Base-by-base conservation (phyloP, 2,329 filamentous ascomycete genomes). In the Alternaria dauci region DNA sequence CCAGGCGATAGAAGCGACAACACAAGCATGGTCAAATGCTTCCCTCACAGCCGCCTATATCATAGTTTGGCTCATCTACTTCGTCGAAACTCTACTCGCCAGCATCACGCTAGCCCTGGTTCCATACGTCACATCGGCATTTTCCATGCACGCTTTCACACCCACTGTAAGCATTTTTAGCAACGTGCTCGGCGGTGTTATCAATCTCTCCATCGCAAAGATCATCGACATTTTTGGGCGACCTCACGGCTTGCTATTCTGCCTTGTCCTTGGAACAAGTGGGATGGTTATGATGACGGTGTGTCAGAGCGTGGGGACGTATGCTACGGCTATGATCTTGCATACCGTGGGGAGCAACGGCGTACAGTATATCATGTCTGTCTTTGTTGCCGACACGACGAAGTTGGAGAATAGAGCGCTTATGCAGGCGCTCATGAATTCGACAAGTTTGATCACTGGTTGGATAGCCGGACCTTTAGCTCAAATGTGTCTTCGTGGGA, bases 311-410 rank as follows among this genome's bases (percentile, higher is more conserved):
- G 83, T 90, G 14, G 76, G 85, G 61, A 86, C 83, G 0, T 91
- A 88, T 71, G 86, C 86, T 43, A 88, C 88, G 2, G 86, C 86
- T 1, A 82, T 87, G 59, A 87, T 91, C 1, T 89, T 92, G 68
- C 90, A 89, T 69, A 83, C 83, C 28, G 84, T 90, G 25, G 89
- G 89, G 0, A 69, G 62, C 44, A 84, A 85, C 7, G 87, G 87
- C 4, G 76, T 91, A 25, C 83, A 58, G 6, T 69, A 65, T 81
- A 59, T 43, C 5, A 3, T 62, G n/a, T 42, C 83, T 55, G 84
- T 92, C 12, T 87, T 91, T 65, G 85, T 90, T 53, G 87, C 89
- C 16, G 89, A 91, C 67, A 89, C 87, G 1, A 87, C 89, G 0
- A 82, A 83, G n/a, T 78, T 91, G 26, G 81, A 84, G 48, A 89